Conservation (phyloP, 2,329 filamentous ascomycete genomes). For the Exophiala mesophila region DNA sequence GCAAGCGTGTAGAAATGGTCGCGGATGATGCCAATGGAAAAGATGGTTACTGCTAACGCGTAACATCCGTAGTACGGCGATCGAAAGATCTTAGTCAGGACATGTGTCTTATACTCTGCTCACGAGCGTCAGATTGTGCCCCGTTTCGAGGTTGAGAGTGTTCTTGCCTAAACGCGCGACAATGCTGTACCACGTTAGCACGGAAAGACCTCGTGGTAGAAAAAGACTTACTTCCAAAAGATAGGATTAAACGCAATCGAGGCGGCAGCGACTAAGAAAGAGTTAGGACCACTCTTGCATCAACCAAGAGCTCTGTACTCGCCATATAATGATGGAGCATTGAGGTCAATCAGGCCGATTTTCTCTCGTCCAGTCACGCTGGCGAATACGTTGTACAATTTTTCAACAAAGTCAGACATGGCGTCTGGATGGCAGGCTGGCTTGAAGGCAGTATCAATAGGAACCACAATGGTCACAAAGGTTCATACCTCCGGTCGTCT, state of each 20-base stretch:
- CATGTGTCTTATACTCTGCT: slow-evolving; percentile 78
- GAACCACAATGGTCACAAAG: no score
- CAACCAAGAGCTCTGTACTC: no score
- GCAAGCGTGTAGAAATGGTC: slow-evolving; percentile 84
- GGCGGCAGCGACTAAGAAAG: slow-evolving; percentile 64
- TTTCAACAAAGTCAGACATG: slow-evolving; percentile 13
- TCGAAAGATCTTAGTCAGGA: slow-evolving; percentile 83
- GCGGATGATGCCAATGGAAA: slow-evolving; percentile 82
- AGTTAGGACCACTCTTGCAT: no score
- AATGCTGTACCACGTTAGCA: slow-evolving; percentile 51
- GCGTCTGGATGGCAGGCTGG: no score
- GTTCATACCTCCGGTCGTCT: no score
- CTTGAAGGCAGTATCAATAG: no score
- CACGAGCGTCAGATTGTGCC: slow-evolving; percentile 12
- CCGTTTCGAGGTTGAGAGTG: slow-evolving; percentile 17
- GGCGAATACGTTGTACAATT: slow-evolving; percentile 23
- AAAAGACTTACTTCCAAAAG: slow-evolving; percentile 89
- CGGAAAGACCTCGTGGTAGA: neutral
- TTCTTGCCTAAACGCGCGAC: slow-evolving; percentile 71
- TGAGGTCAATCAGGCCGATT: slow-evolving; percentile 23
- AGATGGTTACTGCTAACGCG: slow-evolving; percentile 80
- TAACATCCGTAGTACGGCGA: slow-evolving; percentile 80
- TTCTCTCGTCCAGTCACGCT: slow-evolving; percentile 23
- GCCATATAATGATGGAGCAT: slow-evolving; percentile 20
- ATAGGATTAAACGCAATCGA: slow-evolving; percentile 92